Evolutionary conservation across 169 alveolate species (phyloP).

Genomic region (Amoebophrya sp.): DNA sequence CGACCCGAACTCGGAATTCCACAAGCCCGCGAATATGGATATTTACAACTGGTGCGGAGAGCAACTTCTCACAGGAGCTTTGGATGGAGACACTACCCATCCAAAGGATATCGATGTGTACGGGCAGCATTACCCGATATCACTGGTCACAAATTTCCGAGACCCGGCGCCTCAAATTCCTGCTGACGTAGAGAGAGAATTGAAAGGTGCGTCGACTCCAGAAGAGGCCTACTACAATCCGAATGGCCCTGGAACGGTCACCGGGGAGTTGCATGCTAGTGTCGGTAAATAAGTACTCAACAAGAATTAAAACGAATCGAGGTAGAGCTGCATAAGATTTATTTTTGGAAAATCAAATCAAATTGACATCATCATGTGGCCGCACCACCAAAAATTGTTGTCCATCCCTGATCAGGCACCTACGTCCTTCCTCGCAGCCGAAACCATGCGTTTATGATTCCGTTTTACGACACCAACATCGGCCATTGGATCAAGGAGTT

Average conservation of each 20-base stretch:
- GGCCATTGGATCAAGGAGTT: conserved; percentile 48
- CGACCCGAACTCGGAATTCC: not conserved
- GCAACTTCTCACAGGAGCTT: not conserved
- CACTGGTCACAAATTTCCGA: not conserved
- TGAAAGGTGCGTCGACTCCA: not conserved
- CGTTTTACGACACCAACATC: conserved; percentile 51
- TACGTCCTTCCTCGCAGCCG: conserved; percentile 28
- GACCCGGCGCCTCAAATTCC: not conserved
- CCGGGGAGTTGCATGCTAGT: not conserved
- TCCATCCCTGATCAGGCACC: too few relatives aligned
- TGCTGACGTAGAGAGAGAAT: not conserved
- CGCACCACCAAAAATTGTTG: too few relatives aligned
- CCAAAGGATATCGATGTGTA: not conserved
- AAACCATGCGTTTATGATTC: conserved; percentile 43
- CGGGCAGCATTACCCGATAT: conserved; percentile 1
- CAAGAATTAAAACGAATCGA: too few relatives aligned
- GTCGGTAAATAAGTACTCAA: not conserved
- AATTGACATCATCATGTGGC: too few relatives aligned
- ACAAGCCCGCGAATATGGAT: not conserved
- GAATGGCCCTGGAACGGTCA: not conserved
- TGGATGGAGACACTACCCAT: not conserved
- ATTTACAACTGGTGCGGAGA: conserved; percentile 27
- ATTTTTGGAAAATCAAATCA: too few relatives aligned
- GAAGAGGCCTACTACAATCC: not conserved
- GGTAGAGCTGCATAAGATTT: too few relatives aligned